Evolutionary conservation across 805 yeast species (phyloP).

Genomic region (Ogataea nitratoaversa): DNA sequence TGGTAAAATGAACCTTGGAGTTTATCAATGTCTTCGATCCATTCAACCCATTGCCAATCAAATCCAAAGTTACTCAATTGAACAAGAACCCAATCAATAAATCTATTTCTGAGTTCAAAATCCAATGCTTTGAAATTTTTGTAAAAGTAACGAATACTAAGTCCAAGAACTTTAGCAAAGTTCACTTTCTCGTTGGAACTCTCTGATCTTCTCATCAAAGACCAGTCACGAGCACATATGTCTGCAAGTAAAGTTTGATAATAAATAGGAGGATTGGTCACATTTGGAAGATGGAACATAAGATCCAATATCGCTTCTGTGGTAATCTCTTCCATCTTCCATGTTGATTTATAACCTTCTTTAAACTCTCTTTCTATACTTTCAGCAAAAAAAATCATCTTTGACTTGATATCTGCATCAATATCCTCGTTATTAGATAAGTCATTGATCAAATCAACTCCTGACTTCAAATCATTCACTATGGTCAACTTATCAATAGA

Average conservation of each 20-base stretch:
- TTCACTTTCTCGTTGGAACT: slow-evolving; percentile 35
- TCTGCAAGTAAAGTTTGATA: slow-evolving; percentile 82
- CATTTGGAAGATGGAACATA: slow-evolving; percentile 68
- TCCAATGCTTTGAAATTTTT: slow-evolving; percentile 63
- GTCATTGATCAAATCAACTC: slow-evolving; percentile 33
- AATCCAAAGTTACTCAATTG: slow-evolving; percentile 92
- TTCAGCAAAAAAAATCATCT: slow-evolving; percentile 30
- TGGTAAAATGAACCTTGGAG: slow-evolving; percentile 49
- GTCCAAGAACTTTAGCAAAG: slow-evolving; percentile 91
- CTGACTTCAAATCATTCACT: slow-evolving; percentile 34
- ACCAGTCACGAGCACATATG: slow-evolving; percentile 77
- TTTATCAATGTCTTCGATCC: slow-evolving; percentile 61
- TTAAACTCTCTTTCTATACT: slow-evolving; percentile 38
- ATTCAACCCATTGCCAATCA: slow-evolving; percentile 97
- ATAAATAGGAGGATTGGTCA: slow-evolving; percentile 67
- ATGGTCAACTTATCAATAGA: slow-evolving; percentile 64
- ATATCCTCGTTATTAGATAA: slow-evolving; percentile 25
- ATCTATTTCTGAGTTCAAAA: slow-evolving; percentile 67
- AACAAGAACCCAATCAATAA: slow-evolving; percentile 85
- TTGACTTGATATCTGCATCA: slow-evolving; percentile 21
- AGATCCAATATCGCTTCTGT: slow-evolving; percentile 77
- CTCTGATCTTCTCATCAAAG: slow-evolving; percentile 28
- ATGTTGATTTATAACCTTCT: slow-evolving; percentile 51
- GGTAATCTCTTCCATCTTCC: slow-evolving; percentile 89
- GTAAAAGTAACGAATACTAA: slow-evolving; percentile 83